Base-by-base conservation (phyloP, 108 stramenopile species). In the Seminavis robusta region DNA sequence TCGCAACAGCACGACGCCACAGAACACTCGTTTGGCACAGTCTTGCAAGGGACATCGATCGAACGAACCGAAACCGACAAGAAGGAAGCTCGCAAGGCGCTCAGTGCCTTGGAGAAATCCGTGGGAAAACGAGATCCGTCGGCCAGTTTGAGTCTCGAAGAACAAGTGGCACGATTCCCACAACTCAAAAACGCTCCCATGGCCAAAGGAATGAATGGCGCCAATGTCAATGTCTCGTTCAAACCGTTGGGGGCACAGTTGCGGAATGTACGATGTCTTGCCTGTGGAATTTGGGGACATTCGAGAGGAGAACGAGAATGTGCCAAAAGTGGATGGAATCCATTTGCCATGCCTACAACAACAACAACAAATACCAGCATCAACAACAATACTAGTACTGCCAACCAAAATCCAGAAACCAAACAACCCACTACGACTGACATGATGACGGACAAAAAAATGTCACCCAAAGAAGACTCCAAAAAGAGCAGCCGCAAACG, bases 211-310 rank as follows among this genome's bases (percentile, higher is more conserved):
- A 67, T 68, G 66, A 64, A 38, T 32, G 51, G 63, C 10, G 55
- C 60, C 11, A 56, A 79, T 53, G 75, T 80, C 8, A 62, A 46
- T 43, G 72, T 92, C 32, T 77, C 67, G 29, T 88, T 88, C 52
- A 88, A 92, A 57, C 90, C 90, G 1, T 47, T 92, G 45, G 89
- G 89, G 9, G 61, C 79, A 36, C 82, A 88, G 33, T 45, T 92
- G 25, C 66, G 86, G 24, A 88, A 92, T 59, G 85, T 92, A 21
- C 68, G 76, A 23, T 92, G 90, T 56, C 41, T 92, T 49, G 73
- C 65, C 6, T 92, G 90, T 59, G 84, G 84, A 11, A 45, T 80
- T 10, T 92, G 90, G 86, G 90, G 90, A n/a, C 90, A 92, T 69
- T 41, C 69, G 4, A 47, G 73, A 54, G 90, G 90, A 4, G 90